These are phyloP conservation scores for Calophaca sinica DNA, from an alignment of 306 rosid species.

Conservation along the genomic window DNA sequence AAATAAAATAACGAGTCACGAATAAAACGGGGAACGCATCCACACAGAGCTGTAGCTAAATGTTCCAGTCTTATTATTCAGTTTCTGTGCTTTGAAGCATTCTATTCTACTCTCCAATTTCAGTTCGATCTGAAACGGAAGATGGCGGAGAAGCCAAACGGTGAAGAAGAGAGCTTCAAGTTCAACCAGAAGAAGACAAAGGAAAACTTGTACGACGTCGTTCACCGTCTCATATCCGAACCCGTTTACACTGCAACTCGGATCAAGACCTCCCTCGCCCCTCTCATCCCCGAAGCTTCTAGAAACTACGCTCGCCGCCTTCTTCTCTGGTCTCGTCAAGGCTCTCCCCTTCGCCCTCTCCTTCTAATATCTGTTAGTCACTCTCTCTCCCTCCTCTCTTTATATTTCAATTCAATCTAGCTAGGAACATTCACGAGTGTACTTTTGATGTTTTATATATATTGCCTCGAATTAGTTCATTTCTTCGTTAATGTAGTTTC, in stretches of 20 bases:
- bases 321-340: slow-evolving; percentile 77
- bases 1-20: background rate
- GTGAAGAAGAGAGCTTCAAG: background rate
- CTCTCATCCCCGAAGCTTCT: slow-evolving; percentile 69
- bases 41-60: background rate
- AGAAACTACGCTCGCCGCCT: slow-evolving; percentile 59
- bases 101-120: background rate
- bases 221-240: slow-evolving; percentile 60
- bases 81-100: background rate
- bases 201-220: slow-evolving; percentile 53
- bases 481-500: background rate
- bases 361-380: slow-evolving; percentile 82
- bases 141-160: slow-evolving; percentile 36
- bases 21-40: background rate
- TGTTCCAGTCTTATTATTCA: too few species aligned
- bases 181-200: background rate
- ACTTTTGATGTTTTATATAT: background rate
- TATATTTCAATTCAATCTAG: background rate
- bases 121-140: background rate
- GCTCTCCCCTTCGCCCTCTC: slow-evolving; percentile 75
- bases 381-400: background rate
- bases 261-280: slow-evolving; percentile 66
- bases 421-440: background rate
- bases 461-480: background rate
- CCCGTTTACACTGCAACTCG: slow-evolving; percentile 46